phyloP scores from a whole-genome alignment of 352 stramenopile genomes.

The Pythium dissotocum region DNA sequence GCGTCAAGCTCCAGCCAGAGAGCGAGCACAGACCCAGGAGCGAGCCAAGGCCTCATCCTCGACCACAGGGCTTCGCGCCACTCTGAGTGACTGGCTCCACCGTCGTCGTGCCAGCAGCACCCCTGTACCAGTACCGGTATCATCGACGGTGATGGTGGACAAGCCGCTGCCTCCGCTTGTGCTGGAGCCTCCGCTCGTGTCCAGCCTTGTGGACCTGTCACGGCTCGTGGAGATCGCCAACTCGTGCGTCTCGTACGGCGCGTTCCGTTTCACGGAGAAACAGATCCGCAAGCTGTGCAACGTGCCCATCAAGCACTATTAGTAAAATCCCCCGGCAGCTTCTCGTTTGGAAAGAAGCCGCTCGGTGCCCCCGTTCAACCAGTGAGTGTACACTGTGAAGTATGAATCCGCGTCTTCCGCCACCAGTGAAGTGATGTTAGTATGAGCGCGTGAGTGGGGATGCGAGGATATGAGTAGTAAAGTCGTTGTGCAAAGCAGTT shows the following conservation, averaged over 20 bases:
- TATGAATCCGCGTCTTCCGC: too few relatives aligned
- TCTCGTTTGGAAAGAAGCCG: conserved; percentile 23
- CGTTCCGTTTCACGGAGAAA: conserved; percentile 40
- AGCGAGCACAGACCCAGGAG: neutral
- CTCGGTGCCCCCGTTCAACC: neutral
- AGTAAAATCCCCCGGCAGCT: neutral
- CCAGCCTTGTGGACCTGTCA: conserved; percentile 35
- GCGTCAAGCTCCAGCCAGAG: neutral
- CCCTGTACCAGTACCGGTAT: too few relatives aligned
- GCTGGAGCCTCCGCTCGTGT: conserved; percentile 49
- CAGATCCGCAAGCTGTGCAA: conserved; percentile 67
- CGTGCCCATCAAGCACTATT: conserved; percentile 36
- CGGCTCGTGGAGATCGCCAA: conserved; percentile 67
- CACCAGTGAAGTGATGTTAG: neutral
- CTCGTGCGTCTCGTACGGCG: conserved; percentile 41
- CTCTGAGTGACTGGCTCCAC: conserved; percentile 31
- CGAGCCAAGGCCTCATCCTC: conserved; percentile 9
- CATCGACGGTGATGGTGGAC: neutral
- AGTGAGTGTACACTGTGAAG: neutral
- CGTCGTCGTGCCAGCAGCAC: too few relatives aligned
- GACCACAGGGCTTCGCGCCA: conserved; percentile 24
- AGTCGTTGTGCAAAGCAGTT: conserved; percentile 5
- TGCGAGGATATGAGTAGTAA: neutral
- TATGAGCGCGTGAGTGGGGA: neutral
- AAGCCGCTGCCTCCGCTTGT: conserved; percentile 9